Conservation (phyloP, 75 land plant species). For the Adiantum capillusveneris region DNA sequence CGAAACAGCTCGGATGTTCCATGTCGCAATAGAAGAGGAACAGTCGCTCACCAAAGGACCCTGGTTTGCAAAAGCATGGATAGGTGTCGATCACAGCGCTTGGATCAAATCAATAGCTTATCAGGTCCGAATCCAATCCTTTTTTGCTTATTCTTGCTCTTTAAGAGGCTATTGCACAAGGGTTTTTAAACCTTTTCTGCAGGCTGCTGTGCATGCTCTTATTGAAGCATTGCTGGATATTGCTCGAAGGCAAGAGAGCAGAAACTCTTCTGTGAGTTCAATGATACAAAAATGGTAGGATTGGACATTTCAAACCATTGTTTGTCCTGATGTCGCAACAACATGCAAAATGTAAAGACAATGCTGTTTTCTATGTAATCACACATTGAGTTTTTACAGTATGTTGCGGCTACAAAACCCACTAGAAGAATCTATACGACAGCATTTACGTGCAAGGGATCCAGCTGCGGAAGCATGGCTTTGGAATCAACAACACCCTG, state of each 20-base stretch:
- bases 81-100: constrained; percentile 72
- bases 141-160: neutral
- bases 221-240: constrained; percentile 76
- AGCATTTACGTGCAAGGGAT: constrained; percentile 60
- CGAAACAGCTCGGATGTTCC: constrained; percentile 77
- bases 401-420: constrained; percentile 51
- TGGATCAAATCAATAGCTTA: constrained; percentile 81
- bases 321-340: too few relatives aligned
- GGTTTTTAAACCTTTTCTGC: constrained; percentile 4
- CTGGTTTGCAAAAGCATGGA: constrained; percentile 85
- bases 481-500: constrained; percentile 74
- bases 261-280: constrained; percentile 53
- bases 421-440: constrained; percentile 60
- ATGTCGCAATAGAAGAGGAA: constrained; percentile 59
- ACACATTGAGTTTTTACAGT: constrained; percentile 33
- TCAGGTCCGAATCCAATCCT: too few relatives aligned
- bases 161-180: neutral
- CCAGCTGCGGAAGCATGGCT: constrained; percentile 75
- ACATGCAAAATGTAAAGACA: neutral
- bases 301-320: neutral
- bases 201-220: constrained; percentile 82
- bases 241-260: constrained; percentile 61
- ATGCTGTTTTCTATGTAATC: neutral
- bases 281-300: constrained; percentile 70
- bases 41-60: constrained; percentile 38